These are phyloP conservation scores for Orobanche coerulescens DNA, from an alignment of 257 asterid species.

Conservation along the genomic window DNA sequence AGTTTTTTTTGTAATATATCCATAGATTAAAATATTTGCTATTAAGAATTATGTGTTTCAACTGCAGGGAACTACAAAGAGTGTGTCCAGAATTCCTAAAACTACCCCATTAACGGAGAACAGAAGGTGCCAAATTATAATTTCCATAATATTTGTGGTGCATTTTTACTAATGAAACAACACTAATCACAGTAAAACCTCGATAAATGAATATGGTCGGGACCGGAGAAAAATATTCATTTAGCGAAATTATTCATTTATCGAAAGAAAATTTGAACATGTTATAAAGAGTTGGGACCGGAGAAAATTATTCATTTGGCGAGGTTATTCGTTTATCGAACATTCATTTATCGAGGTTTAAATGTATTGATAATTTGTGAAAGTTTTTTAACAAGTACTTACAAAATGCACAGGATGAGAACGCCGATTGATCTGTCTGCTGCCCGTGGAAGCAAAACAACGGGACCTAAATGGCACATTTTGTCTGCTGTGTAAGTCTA, in stretches of 20 bases:
- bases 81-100: constrained; percentile 32
- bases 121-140: constrained; percentile 35
- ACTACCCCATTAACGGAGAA: constrained; percentile 51
- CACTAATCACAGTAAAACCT: too few species aligned
- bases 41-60: not conserved
- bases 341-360: too few species aligned
- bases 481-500: constrained; percentile 72
- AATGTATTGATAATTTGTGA: not conserved
- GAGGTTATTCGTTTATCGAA: too few species aligned
- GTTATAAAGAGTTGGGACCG: too few species aligned
- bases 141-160: not conserved
- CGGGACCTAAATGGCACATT: constrained; percentile 73
- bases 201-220: too few species aligned
- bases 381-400: not conserved
- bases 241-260: too few species aligned
- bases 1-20: not conserved
- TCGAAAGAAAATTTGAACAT: too few species aligned
- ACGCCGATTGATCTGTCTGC: constrained; percentile 43
- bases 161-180: not conserved
- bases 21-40: not conserved
- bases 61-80: constrained; percentile 38
- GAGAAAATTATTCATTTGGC: too few species aligned
- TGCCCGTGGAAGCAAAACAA: constrained; percentile 49
- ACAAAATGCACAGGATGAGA: constrained; percentile 45
- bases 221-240: too few species aligned